phyloP scores from a whole-genome alignment of 352 stramenopile species.

The Globisporangium cederbergense region DNA sequence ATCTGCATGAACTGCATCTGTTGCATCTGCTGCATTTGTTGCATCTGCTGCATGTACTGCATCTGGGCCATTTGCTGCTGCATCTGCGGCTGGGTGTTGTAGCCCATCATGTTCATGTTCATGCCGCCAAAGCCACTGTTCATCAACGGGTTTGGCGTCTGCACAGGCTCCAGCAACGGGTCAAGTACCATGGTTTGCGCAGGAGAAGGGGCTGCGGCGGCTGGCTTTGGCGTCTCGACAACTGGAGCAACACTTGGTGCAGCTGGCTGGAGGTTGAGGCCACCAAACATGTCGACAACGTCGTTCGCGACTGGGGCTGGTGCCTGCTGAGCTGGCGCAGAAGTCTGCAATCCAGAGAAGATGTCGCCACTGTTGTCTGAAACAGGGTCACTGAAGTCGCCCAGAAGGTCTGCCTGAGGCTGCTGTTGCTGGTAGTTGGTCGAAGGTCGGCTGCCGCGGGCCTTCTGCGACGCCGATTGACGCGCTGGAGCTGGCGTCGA shows the following conservation, averaged over 20 bases:
- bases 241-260: slow-evolving; percentile 21
- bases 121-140: slow-evolving; percentile 40
- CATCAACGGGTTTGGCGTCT: slow-evolving; percentile 32
- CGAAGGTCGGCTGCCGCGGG: slow-evolving; percentile 6
- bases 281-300: slow-evolving; percentile 75
- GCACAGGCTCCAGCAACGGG: slow-evolving; percentile 63
- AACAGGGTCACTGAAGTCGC: slow-evolving; percentile 55
- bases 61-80: slow-evolving; percentile 41
- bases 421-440: slow-evolving; percentile 34
- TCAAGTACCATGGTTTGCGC: slow-evolving; percentile 60
- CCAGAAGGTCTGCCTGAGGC: slow-evolving; percentile 63
- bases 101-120: slow-evolving; percentile 72
- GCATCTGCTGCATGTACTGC: slow-evolving; percentile 36
- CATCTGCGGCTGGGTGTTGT: slow-evolving; percentile 44
- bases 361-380: slow-evolving; percentile 30
- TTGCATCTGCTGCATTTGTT: slow-evolving; percentile 56
- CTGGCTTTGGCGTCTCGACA: slow-evolving; percentile 9
- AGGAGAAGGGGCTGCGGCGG: slow-evolving; percentile 17
- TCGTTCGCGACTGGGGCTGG: slow-evolving; percentile 29
- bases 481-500: slow-evolving; percentile 18
- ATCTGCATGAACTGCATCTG: slow-evolving; percentile 79
- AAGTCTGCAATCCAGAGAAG: slow-evolving; percentile 64
- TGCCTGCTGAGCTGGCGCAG: slow-evolving; percentile 26
- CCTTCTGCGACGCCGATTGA: slow-evolving; percentile 13
- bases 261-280: slow-evolving; percentile 55